Evolutionary conservation across 768 basidiomycete species (phyloP).

Genomic region (Cystofilobasidium macerans): DNA sequence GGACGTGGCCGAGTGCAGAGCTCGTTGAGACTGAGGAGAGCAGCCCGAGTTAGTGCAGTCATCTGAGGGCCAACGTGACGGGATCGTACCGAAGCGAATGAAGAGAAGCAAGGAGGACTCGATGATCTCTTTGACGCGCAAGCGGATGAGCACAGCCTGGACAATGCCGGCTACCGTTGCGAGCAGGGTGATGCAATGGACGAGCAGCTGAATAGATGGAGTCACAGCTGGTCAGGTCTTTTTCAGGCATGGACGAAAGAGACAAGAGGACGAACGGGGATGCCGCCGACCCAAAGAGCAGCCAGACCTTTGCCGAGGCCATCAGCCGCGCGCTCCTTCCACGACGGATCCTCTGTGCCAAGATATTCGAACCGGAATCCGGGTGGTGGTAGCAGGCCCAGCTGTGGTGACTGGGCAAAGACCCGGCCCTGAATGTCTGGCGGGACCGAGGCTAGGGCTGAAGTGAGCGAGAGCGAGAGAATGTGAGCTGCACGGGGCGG

Average conservation of each 20-base stretch:
- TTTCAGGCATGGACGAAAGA: neutral
- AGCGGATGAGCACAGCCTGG: neutral
- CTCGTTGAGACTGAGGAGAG: neutral
- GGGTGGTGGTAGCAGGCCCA: neutral
- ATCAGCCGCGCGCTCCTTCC: neutral
- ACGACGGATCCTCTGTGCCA: neutral
- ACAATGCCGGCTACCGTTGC: neutral
- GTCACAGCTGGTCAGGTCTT: neutral
- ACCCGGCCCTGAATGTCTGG: neutral
- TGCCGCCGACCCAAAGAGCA: neutral
- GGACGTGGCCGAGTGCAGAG: neutral
- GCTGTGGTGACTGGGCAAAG: neutral
- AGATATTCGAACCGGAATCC: neutral
- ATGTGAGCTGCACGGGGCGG: neutral
- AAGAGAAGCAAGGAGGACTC: neutral
- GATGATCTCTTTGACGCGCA: neutral
- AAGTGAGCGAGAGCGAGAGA: neutral
- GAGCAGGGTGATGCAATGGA: neutral
- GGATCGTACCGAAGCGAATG: neutral
- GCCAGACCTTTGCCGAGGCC: neutral
- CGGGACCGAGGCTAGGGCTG: neutral
- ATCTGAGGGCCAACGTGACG: too few species aligned
- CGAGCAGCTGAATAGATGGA: too few species aligned
- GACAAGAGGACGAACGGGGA: neutral
- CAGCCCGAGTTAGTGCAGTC: neutral